Conservation (phyloP, 805 yeast species). For the Kurtzmaniella cleridarum region DNA sequence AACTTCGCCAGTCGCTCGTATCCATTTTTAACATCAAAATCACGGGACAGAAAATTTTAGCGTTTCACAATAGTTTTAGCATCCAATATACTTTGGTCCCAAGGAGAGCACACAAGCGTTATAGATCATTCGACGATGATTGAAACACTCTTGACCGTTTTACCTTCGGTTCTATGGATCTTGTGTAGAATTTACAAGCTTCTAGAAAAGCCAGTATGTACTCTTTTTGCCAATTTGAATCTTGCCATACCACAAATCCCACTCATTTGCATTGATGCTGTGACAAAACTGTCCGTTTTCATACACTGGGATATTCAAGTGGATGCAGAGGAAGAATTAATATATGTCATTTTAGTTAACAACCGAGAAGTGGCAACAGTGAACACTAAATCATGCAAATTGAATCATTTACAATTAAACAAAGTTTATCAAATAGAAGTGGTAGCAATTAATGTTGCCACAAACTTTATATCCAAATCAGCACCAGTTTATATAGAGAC, state of each 20-base stretch:
- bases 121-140: slow-evolving; percentile 15
- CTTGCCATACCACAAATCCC: slow-evolving; percentile 56
- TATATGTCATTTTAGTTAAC: slow-evolving; percentile 30
- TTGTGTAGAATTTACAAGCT: slow-evolving; percentile 33
- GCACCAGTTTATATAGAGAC: slow-evolving; percentile 30
- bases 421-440: slow-evolving; percentile 31
- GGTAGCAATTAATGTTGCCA: slow-evolving; percentile 29
- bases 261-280: slow-evolving; percentile 48
- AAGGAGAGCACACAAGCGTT: no score
- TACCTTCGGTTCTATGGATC: slow-evolving; percentile 36
- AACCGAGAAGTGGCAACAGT: slow-evolving; percentile 32
- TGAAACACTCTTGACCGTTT: slow-evolving; percentile 27
- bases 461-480: slow-evolving; percentile 30
- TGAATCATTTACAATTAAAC: slow-evolving; percentile 22
- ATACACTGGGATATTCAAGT: slow-evolving; percentile 51
- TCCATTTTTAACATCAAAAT: not conserved
- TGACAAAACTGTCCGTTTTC: slow-evolving; percentile 39
- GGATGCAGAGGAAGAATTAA: slow-evolving; percentile 23
- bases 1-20: not conserved
- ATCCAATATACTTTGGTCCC: no score
- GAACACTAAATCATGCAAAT: slow-evolving; percentile 28
- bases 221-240: slow-evolving; percentile 40
- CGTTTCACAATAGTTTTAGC: no score
- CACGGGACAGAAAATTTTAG: no score
- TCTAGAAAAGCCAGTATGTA: slow-evolving; percentile 41